Percentiles rank a stretch among this genome's conserved stretches.
Evolutionary conservation across 2,329 filamentous ascomycete genomes (phyloP).

Genomic region (Stagonosporopsis rhizophila): DNA sequence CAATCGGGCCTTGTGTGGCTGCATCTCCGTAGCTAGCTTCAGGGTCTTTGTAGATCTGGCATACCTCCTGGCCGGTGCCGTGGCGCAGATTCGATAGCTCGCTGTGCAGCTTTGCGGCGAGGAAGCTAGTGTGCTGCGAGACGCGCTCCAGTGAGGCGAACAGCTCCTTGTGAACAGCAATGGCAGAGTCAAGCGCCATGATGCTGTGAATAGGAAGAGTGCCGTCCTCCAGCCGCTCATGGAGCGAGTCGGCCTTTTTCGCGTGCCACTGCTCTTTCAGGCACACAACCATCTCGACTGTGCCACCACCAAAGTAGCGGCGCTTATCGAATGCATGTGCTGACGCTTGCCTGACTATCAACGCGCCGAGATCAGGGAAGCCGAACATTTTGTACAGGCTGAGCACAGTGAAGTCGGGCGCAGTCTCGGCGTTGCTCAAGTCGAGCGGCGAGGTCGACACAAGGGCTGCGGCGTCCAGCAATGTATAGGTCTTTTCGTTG

Average conservation of each 20-base stretch:
- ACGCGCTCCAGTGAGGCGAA: constrained; percentile 76
- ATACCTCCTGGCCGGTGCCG: constrained; percentile 70
- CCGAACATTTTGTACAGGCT: constrained; percentile 99
- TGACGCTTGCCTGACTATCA: constrained; percentile 79
- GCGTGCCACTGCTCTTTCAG: constrained; percentile 84
- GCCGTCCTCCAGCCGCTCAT: constrained; percentile 88
- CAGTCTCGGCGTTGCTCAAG: constrained; percentile 64
- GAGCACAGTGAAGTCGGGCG: constrained; percentile 84
- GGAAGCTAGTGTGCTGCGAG: constrained; percentile 72
- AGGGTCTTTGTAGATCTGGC: constrained; percentile 66
- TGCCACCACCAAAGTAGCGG: constrained; percentile 91
- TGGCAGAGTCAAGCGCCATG: constrained; percentile 77
- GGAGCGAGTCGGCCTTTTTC: constrained; percentile 72
- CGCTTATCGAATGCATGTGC: constrained; percentile 69
- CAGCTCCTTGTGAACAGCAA: constrained; percentile 71
- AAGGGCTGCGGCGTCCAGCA: constrained; percentile 85
- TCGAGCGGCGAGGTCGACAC: constrained; percentile 80
- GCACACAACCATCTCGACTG: constrained; percentile 86
- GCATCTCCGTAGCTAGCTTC: constrained; percentile 53
- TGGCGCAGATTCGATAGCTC: constrained; percentile 70
- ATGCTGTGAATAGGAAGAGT: constrained; percentile 92
- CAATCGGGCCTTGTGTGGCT: constrained; percentile 70
- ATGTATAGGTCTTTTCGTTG: constrained; percentile 62
- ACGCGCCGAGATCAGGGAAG: constrained; percentile 86
- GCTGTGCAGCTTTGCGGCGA: constrained; percentile 66